Evolutionary conservation across 2,329 filamentous ascomycete genomes (phyloP).

Genomic region (Aspergillus persii): DNA sequence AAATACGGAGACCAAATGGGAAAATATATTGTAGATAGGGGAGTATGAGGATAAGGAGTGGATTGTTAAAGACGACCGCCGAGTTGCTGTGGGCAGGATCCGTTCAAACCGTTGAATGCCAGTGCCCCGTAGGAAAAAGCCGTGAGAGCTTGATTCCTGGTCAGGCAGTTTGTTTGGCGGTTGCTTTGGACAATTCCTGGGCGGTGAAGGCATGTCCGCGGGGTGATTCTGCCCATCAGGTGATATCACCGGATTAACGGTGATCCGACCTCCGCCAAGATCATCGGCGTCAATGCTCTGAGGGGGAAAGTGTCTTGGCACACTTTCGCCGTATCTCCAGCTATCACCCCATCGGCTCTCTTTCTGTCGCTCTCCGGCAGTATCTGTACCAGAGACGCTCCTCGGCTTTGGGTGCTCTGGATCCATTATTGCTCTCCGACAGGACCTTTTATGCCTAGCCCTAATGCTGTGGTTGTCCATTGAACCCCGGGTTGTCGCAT

Average conservation of each 20-base stretch:
- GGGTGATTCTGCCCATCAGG: conserved; percentile 27
- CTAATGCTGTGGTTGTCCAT: neutral
- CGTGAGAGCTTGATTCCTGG: conserved; percentile 26
- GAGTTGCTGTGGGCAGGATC: neutral
- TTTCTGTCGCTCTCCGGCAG: conserved; percentile 3
- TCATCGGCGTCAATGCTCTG: conserved; percentile 21
- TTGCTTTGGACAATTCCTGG: conserved; percentile 26
- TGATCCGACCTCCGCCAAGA: conserved; percentile 19
- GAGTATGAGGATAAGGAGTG: neutral
- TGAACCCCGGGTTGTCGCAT: neutral
- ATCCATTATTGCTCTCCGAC: neutral
- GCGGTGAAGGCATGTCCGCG: conserved; percentile 26
- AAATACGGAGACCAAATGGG: conserved; percentile 2
- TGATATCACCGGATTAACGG: conserved; percentile 21
- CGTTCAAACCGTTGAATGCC: conserved; percentile 2
- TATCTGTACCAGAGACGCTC: neutral
- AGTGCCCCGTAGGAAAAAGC: conserved; percentile 11
- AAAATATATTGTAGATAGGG: neutral
- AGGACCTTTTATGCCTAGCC: neutral
- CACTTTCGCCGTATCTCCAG: conserved; percentile 14
- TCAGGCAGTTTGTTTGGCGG: conserved; percentile 34
- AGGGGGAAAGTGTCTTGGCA: conserved; percentile 24
- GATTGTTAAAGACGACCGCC: neutral
- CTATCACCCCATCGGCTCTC: conserved; percentile 9
- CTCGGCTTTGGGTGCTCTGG: neutral